These are phyloP conservation scores for Synchytrium microbalum DNA, from an alignment of 371 early-diverging fungal species.

Conservation along the genomic window DNA sequence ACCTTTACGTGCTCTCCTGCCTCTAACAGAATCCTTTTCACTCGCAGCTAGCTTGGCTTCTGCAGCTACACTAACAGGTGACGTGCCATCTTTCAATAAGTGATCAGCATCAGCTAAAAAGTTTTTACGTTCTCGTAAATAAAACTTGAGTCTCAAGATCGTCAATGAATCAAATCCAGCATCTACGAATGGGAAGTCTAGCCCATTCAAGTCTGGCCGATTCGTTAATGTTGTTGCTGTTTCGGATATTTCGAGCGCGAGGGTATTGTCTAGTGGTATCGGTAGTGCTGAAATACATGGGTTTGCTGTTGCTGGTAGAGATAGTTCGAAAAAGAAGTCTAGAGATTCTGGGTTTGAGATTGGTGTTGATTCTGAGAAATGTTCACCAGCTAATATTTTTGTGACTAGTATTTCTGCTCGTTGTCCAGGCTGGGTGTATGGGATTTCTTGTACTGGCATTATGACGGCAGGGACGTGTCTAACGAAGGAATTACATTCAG, in stretches of 20 bases:
- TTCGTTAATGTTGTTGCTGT: neutral
- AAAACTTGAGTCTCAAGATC: neutral
- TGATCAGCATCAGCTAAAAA: neutral
- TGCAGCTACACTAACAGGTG: neutral
- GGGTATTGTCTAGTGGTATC: neutral
- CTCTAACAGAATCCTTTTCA: neutral
- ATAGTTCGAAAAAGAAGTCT: constrained; percentile 51
- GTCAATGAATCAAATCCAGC: neutral
- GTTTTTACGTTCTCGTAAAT: neutral
- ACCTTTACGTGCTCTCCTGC: neutral
- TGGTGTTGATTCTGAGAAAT: constrained; percentile 54
- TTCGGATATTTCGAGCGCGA: neutral
- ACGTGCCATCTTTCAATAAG: neutral
- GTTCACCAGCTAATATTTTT: constrained; percentile 74
- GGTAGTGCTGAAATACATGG: neutral
- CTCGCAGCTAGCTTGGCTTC: neutral
- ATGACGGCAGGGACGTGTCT: constrained; percentile 87
- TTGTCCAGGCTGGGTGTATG: constrained; percentile 93
- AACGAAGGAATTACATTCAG: neutral
- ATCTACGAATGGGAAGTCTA: neutral
- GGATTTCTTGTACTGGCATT: constrained; percentile 74
- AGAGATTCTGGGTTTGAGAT: constrained; percentile 84
- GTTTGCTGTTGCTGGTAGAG: constrained; percentile 23
- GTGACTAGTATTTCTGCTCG: constrained; percentile 96
- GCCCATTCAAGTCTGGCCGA: neutral